Conservation (phyloP, 164 flowering plant genomes). For the Pachysandra terminalis region DNA sequence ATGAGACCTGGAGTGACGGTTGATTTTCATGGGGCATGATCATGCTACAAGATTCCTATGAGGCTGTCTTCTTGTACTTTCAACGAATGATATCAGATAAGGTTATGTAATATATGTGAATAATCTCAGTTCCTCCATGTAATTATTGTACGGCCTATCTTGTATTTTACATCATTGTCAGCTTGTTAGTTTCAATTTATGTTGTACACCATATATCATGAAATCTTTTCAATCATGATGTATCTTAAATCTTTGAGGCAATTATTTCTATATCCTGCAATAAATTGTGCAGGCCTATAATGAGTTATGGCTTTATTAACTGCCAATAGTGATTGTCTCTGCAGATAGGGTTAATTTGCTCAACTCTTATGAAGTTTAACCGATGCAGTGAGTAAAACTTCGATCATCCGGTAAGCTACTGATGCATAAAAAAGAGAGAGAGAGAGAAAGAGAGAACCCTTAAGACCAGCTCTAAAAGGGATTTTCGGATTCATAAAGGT, state of each 20-base stretch:
- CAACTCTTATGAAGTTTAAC: too few relatives aligned
- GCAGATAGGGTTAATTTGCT: too few relatives aligned
- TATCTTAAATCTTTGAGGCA: constrained; percentile 3
- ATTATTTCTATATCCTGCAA: constrained; percentile 11
- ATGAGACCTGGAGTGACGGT: constrained; percentile 78
- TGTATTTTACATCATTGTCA: constrained; percentile 11
- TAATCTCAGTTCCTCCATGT: constrained; percentile 26
- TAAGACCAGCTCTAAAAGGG: too few relatives aligned
- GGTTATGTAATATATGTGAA: constrained; percentile 27
- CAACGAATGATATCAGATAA: constrained; percentile 1
- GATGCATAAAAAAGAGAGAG: too few relatives aligned
- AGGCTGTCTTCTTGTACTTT: constrained; percentile 1
- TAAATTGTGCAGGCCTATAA: background rate
- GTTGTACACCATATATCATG: constrained; percentile 8
- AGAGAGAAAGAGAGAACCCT: too few relatives aligned
- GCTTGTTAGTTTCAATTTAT: constrained; percentile 6
- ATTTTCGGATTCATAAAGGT: too few relatives aligned
- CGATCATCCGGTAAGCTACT: too few relatives aligned
- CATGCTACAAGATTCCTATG: background rate
- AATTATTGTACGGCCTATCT: constrained; percentile 21
- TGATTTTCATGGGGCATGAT: constrained; percentile 22
- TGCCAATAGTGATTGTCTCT: background rate
- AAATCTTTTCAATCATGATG: constrained; percentile 5
- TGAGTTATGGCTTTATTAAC: too few relatives aligned
- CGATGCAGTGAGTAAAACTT: too few relatives aligned